These are phyloP conservation scores for Phoenix roebelenii DNA, from an alignment of 176 grass and related monocot species.

Conservation along the genomic window DNA sequence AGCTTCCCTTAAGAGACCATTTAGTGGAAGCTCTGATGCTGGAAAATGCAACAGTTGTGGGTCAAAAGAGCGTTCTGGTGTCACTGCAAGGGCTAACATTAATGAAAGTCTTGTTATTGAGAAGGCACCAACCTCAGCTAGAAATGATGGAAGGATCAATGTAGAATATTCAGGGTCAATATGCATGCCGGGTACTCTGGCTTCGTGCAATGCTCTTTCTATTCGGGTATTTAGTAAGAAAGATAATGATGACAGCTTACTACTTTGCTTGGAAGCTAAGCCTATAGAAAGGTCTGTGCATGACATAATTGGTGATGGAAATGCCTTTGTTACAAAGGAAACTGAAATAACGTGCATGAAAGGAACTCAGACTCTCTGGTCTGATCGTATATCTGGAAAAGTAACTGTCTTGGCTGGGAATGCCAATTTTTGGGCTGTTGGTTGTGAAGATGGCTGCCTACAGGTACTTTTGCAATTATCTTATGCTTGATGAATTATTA, in stretches of 20 bases:
- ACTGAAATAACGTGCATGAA: conserved; percentile 60
- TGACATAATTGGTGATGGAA: conserved; percentile 52
- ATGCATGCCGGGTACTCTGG: conserved; percentile 23
- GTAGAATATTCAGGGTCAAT: conserved; percentile 49
- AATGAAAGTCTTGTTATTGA: conserved; percentile 79
- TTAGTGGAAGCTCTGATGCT: conserved; percentile 10
- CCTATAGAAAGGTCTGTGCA: conserved; percentile 54
- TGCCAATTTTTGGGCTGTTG: conserved; percentile 86
- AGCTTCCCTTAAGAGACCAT: conserved; percentile 29
- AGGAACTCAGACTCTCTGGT: conserved; percentile 72
- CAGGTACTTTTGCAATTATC: conserved; percentile 44
- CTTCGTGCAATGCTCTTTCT: conserved; percentile 28
- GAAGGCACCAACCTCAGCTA: conserved; percentile 37
- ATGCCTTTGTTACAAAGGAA: conserved; percentile 62
- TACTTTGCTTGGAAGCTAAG: conserved; percentile 62
- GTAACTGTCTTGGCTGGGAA: conserved; percentile 93
- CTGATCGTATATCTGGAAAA: conserved; percentile 76
- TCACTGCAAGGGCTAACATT: conserved; percentile 73
- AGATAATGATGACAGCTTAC: conserved; percentile 34
- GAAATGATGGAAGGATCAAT: conserved; percentile 41
- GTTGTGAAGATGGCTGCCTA: conserved; percentile 83
- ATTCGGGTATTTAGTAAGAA: conserved; percentile 53
- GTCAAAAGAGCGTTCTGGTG: conserved; percentile 49
- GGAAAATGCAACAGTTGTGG: conserved; percentile 50
- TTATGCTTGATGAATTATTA: background rate